Evolutionary conservation across 78 protist species (phyloP).

Genomic region (Speleostelium caveatum): DNA sequence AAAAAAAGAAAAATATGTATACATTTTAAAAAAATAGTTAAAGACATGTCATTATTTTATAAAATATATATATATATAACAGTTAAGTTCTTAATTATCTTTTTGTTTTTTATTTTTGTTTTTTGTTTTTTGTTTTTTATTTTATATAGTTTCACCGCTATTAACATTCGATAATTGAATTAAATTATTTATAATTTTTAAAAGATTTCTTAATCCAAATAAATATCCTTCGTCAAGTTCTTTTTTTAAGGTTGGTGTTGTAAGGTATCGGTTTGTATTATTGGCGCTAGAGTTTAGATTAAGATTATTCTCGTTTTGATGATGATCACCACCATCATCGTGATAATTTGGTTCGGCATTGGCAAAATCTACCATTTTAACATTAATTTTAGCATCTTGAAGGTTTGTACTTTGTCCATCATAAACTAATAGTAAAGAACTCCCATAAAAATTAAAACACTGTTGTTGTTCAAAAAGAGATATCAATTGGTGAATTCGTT

Average conservation of each 20-base stretch:
- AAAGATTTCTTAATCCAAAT: constrained; percentile 58
- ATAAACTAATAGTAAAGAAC: constrained; percentile 53
- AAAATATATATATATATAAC: no score
- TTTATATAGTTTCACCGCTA: constrained; percentile 44
- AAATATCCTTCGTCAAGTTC: constrained; percentile 66
- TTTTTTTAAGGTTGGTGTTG: background rate
- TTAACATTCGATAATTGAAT: constrained; percentile 43
- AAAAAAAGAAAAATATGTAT: background rate
- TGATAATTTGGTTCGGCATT: constrained; percentile 41
- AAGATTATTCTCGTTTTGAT: background rate
- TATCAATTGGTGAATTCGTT: constrained; percentile 51
- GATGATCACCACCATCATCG: constrained; percentile 9
- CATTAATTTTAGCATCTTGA: constrained; percentile 48
- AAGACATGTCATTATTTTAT: no score
- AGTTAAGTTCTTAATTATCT: no score
- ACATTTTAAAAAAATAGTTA: no score
- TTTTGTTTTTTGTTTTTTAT: background rate
- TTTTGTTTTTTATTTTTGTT: no score
- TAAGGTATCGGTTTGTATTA: no score
- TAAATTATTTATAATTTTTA: constrained; percentile 41
- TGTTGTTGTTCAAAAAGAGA: constrained; percentile 70
- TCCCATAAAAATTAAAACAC: constrained; percentile 69
- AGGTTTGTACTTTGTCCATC: constrained; percentile 66
- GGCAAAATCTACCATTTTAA: constrained; percentile 78
- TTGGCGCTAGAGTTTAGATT: background rate